Percentiles rank a stretch among this genome's conserved stretches.
These are phyloP conservation scores for Limonomyces culmigenus DNA, from an alignment of 1,284 basidiomycete species.

Conservation along the genomic window DNA sequence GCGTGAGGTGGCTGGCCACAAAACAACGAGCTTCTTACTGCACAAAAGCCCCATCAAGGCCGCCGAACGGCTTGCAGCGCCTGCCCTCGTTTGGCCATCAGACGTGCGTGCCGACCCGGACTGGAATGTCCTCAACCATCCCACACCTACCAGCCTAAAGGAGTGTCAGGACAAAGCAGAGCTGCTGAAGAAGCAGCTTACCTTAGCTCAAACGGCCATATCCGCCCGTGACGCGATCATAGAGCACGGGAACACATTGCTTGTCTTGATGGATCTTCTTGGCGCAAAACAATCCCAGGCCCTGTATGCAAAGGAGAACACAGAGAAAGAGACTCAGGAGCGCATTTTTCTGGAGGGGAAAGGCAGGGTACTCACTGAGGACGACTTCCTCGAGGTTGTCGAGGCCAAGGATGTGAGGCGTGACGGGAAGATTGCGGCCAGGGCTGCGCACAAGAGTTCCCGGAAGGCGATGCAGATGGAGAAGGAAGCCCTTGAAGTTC, in stretches of 20 bases:
- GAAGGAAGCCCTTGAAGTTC: not conserved
- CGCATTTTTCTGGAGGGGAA: conserved; percentile 5
- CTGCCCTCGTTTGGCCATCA: not conserved
- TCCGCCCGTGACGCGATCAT: not conserved
- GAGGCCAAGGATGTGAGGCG: conserved; percentile 1
- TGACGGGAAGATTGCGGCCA: not conserved
- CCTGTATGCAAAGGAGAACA: conserved; percentile 10
- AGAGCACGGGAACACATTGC: not conserved
- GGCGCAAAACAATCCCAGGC: not conserved
- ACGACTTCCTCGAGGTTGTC: conserved; percentile 4
- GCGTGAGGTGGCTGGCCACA: not conserved
- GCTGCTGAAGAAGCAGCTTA: not conserved
- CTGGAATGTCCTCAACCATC: not conserved
- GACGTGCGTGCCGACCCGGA: not conserved
- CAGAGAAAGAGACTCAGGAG: conserved; percentile 3
- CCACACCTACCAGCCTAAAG: not conserved
- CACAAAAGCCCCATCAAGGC: not conserved
- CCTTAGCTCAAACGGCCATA: not conserved
- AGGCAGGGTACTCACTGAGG: conserved; percentile 5
- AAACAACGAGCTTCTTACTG: not conserved
- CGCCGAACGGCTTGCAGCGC: not conserved
- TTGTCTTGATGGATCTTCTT: not conserved
- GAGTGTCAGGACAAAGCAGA: not conserved
- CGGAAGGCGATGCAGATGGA: not conserved
- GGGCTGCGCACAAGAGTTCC: conserved; percentile 1